A percentile compares a stretch with the other conserved stretches of the same genome.
phyloP scores from a whole-genome alignment of 176 grass and related monocot genomes.

The Lolium rigidum region DNA sequence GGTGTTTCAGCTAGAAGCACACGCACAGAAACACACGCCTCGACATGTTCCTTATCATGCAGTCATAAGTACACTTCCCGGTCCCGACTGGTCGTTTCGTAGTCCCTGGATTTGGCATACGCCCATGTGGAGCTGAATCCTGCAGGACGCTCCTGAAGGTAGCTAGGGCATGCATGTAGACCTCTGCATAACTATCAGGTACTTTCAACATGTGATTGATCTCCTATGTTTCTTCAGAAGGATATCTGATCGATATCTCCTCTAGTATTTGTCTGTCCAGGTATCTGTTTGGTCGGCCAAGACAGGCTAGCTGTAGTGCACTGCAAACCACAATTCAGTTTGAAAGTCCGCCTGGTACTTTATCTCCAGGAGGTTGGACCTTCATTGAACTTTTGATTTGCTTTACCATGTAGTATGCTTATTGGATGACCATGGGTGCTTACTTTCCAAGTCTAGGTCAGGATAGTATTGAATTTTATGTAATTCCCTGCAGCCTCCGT shows the following conservation, averaged over 20 bases:
- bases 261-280: not conserved
- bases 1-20: not conserved
- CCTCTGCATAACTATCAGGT: not conserved
- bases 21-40: constrained; percentile 33
- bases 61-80: constrained; percentile 19
- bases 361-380: not conserved
- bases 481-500: too few species aligned
- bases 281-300: not conserved
- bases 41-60: constrained; percentile 40
- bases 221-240: not conserved
- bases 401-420: not conserved
- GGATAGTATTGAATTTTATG: too few species aligned
- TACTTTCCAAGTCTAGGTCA: not conserved
- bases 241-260: not conserved
- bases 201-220: not conserved
- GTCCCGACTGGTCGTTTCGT: constrained; percentile 23
- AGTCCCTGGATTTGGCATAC: not conserved
- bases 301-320: not conserved
- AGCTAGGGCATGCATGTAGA: not conserved
- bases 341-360: constrained; percentile 12
- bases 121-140: not conserved
- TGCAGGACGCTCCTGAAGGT: not conserved
- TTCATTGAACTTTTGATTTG: not conserved
- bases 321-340: not conserved
- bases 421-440: not conserved